phyloP scores from a whole-genome alignment of 2,329 filamentous ascomycete genomes.

The Sarocladium kiliense region DNA sequence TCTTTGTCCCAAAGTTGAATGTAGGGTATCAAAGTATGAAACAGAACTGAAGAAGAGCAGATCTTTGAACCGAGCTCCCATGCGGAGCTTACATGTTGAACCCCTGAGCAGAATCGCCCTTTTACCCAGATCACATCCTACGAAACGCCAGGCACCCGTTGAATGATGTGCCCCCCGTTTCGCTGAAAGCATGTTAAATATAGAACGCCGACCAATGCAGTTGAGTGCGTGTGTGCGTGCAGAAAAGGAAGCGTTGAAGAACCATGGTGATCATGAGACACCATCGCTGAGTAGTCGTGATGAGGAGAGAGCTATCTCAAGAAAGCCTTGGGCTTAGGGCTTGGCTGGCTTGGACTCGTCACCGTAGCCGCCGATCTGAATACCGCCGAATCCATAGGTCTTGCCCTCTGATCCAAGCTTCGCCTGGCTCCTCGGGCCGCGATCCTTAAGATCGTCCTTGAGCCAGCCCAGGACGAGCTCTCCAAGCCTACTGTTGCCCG shows the following conservation, averaged over 20 bases:
- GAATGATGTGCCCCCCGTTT: constrained; percentile 16
- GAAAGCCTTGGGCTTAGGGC: too few species aligned
- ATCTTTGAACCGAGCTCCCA: too few species aligned
- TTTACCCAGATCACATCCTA: not conserved
- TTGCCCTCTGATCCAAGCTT: constrained; percentile 55
- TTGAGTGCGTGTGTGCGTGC: constrained; percentile 25
- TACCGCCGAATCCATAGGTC: constrained; percentile 51
- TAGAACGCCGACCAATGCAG: constrained; percentile 21
- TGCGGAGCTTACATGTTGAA: constrained; percentile 24
- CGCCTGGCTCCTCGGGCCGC: constrained; percentile 67
- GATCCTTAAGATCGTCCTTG: constrained; percentile 68
- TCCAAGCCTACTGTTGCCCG: constrained; percentile 77
- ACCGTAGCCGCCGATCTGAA: constrained; percentile 50
- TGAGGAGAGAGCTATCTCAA: constrained; percentile 11
- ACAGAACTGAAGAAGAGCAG: too few species aligned
- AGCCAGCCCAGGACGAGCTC: constrained; percentile 88
- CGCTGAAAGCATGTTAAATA: constrained; percentile 13
- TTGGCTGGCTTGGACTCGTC: constrained; percentile 42
- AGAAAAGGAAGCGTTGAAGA: constrained; percentile 10
- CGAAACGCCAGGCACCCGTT: constrained; percentile 14
- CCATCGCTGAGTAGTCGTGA: too few species aligned
- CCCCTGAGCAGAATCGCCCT: constrained; percentile 10
- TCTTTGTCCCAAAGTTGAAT: too few species aligned
- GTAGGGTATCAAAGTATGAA: too few species aligned
- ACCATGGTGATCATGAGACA: constrained; percentile 5